Evolutionary conservation across 768 basidiomycete species (phyloP), one percentile per base, ranked within the genome.

Genomic region (Mycena alexandri): DNA sequence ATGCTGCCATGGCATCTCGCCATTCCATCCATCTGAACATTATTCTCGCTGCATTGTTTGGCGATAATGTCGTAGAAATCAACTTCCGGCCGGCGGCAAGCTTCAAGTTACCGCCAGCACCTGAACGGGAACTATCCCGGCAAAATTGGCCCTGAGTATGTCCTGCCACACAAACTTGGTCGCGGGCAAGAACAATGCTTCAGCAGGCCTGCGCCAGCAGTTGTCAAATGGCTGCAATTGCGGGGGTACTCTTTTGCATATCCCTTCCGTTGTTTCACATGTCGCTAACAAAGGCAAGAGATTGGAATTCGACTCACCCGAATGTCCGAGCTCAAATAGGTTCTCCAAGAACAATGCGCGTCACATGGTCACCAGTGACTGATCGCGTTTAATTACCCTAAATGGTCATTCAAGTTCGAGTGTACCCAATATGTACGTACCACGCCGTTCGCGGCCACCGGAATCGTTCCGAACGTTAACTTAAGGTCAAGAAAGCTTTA

Each of bases 21-120:
- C 62, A 65, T 54, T n/a, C 61, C 66, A 14, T 4, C 58, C 36
- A 24, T 42, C 21, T 52, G 17, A 29, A 63, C 16, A 2, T 29
- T 21, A 1, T 54, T 16, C 11, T 50, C 14, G 17, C 29, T 8
- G 50, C 53, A 65, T 24, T 70, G 22, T 13, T 41, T 13, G 9
- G 29, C 52, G 21, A 71, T 71, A 33, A 48, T 21, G 29, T 59
- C 57, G 42, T 67, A 67, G 33, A 70, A 67, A 38, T 62, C 65
- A n/a, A 22, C 21, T 34, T 70, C 69, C 3, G 59, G 54, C 13
- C 55, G n/a, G 5, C 64, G 69, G 14, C 56, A 65, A 2, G n/a
- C 13, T 36, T 65, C n/a, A n/a, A n/a, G 44, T 36, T n/a, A n/a
- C n/a, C 42, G 36, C 69, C 69, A 70, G 10, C 58, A 21, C 19